Evolutionary conservation across 1,284 basidiomycete genomes (phyloP), one percentile per base, ranked within the genome.

Genomic region (Trametes polyzona): DNA sequence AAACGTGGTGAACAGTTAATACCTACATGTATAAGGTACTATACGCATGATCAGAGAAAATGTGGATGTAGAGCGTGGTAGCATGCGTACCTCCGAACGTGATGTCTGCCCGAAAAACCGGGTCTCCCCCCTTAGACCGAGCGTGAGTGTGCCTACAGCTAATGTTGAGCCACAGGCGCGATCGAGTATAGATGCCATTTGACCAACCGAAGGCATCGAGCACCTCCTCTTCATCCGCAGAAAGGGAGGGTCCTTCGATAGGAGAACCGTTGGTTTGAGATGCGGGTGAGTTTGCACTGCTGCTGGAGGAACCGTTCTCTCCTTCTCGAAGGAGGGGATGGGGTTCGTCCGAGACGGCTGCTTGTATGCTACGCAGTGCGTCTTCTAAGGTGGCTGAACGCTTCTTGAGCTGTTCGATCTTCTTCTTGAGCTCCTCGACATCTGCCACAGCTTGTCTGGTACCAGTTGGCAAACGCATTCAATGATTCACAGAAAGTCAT

Each of bases 361-460:
- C 67, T 60, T 87, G 84, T 23, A 84, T 67, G 6, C 66, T 68
- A 23, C 73, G 70, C 32, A 89, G 75, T 0, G 80, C 85, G 26
- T 76, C 75, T 65, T 90, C 87, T 2, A 89, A 79, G 42, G 82
- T 78, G 23, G 77, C 76, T 40, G 87, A 82, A 17, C 86, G 83
- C 4, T 73, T 66, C 44, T 78, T 74, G 50, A 88, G 76, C 4
- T 71, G 66, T 30, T 84, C 83, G 12, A 89, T 83, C 61, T 81
- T 78, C 55, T 81, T 81, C 69, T 90, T 86, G 11, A 90, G 74
- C 59, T 89, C 86, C 62, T 83, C 82, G 1, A 84, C 87, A 62
- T 83, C 85, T 11, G 86, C 78, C 16, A 88, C 78, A 26, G 87
- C 74, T 56, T 86, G 76, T 39, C 84, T 85, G 62, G 14, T 8